Evolutionary conservation across 2,329 filamentous ascomycete species (phyloP).

Genomic region (Fusarium armeniacum): DNA sequence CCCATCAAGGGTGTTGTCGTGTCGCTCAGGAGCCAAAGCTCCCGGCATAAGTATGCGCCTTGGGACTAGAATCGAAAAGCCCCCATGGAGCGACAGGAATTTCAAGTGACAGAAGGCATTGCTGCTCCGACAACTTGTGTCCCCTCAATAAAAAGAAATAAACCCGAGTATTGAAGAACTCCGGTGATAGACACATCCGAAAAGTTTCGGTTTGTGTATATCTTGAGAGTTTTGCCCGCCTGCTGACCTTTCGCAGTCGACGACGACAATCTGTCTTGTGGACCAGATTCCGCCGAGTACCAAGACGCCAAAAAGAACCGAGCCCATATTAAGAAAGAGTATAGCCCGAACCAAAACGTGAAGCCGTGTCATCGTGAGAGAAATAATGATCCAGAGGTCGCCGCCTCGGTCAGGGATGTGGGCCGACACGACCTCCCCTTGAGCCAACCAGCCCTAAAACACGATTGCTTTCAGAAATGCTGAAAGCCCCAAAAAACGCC

Average conservation of each 20-base stretch:
- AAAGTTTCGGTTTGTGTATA: slow-evolving; percentile 16
- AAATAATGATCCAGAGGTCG: slow-evolving; percentile 51
- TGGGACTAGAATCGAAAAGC: slow-evolving; percentile 43
- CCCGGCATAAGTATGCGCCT: slow-evolving; percentile 37
- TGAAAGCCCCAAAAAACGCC: slow-evolving; percentile 62
- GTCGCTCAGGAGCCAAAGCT: slow-evolving; percentile 44
- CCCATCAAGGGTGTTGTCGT: slow-evolving; percentile 48
- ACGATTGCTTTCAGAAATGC: slow-evolving; percentile 42
- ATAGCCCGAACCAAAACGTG: slow-evolving; percentile 28
- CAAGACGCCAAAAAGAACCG: slow-evolving; percentile 47
- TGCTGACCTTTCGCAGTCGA: slow-evolving; percentile 36
- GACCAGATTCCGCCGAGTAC: slow-evolving; percentile 38
- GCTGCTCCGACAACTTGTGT: slow-evolving; percentile 26
- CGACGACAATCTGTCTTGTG: slow-evolving; percentile 27
- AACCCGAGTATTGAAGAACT: slow-evolving; percentile 28
- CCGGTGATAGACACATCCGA: slow-evolving; percentile 16
- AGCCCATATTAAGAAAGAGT: slow-evolving; percentile 37
- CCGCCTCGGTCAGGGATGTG: slow-evolving; percentile 51
- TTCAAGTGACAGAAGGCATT: slow-evolving; percentile 29
- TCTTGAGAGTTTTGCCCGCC: slow-evolving; percentile 11
- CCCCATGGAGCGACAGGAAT: slow-evolving; percentile 41
- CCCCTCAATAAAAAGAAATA: slow-evolving; percentile 41
- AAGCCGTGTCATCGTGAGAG: slow-evolving; percentile 55
- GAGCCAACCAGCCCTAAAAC: slow-evolving; percentile 51
- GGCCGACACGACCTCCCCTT: slow-evolving; percentile 53